These are phyloP conservation scores for Dacryopinax primogenitus DNA, from an alignment of 768 basidiomycete genomes.

Conservation along the genomic window DNA sequence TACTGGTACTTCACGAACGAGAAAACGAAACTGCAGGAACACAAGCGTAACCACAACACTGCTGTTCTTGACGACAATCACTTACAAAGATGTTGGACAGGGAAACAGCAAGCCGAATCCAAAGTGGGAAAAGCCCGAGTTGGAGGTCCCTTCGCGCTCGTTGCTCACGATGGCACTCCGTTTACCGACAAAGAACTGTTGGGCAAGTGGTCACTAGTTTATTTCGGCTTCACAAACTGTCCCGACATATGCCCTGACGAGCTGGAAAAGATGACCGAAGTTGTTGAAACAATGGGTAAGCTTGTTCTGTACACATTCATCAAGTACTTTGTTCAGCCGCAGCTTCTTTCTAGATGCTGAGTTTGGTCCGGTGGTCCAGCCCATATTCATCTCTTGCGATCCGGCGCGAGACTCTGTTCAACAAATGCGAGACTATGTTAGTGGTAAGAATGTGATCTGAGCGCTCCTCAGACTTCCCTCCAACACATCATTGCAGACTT, in stretches of 20 bases:
- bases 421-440: conserved; percentile 33
- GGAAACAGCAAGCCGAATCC: conserved; percentile 57
- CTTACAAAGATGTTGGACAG: conserved; percentile 28
- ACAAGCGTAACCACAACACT: conserved; percentile 45
- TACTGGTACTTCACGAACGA: conserved; percentile 82
- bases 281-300: conserved; percentile 63
- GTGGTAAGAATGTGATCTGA: conserved; percentile 24
- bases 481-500: conserved; percentile 48
- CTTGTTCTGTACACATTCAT: conserved; percentile 10
- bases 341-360: neutral
- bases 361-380: conserved; percentile 58
- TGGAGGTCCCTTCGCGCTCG: conserved; percentile 79
- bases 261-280: conserved; percentile 80
- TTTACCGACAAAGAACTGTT: conserved; percentile 76
- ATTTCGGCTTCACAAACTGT: conserved; percentile 99
- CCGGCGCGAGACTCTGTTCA: conserved; percentile 71
- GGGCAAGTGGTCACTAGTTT: conserved; percentile 72
- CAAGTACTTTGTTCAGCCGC: neutral
- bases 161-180: conserved; percentile 46
- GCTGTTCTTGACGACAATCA: neutral
- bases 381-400: conserved; percentile 93
- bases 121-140: conserved; percentile 76
- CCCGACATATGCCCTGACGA: conserved; percentile 98
- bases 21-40: conserved; percentile 62
- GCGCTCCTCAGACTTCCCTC: neutral